Evolutionary conservation across 1,284 basidiomycete genomes (phyloP).

Genomic region (Volvariella surrecta): DNA sequence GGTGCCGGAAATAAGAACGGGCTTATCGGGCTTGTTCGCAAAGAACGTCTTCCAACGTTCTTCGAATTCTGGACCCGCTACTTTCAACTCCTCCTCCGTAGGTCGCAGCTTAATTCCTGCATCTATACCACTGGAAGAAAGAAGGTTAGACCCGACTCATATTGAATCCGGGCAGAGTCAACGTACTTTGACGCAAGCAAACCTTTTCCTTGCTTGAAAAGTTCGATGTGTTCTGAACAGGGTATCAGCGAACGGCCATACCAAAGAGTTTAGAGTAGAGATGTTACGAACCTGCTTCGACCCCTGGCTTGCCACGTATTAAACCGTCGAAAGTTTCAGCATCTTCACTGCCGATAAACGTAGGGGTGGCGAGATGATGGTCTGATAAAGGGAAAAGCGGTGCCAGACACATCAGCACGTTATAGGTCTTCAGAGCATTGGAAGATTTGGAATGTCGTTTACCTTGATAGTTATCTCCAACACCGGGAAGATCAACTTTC

Average conservation of each 20-base stretch:
- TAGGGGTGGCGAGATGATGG: slow-evolving; percentile 28
- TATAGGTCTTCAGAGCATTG: not conserved
- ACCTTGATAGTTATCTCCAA: slow-evolving; percentile 50
- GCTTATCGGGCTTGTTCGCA: slow-evolving; percentile 37
- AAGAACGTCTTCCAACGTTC: slow-evolving; percentile 35
- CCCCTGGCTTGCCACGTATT: slow-evolving; percentile 25
- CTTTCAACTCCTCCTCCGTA: slow-evolving; percentile 28
- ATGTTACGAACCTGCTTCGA: slow-evolving; percentile 21
- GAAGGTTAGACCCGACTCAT: not conserved
- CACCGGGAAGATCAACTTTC: slow-evolving; percentile 45
- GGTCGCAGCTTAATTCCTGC: slow-evolving; percentile 43
- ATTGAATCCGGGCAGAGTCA: not conserved
- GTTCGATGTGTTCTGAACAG: no score
- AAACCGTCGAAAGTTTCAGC: slow-evolving; percentile 36
- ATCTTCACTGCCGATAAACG: slow-evolving; percentile 29
- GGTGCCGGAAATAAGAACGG: slow-evolving; percentile 28
- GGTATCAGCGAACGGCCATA: not conserved
- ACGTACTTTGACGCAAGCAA: slow-evolving; percentile 7
- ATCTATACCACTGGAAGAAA: slow-evolving; percentile 16
- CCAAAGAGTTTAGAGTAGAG: slow-evolving; percentile 7
- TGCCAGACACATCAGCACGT: not conserved
- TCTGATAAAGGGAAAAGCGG: slow-evolving; percentile 23
- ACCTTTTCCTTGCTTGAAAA: slow-evolving; percentile 1
- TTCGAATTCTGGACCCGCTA: slow-evolving; percentile 36
- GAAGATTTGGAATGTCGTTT: slow-evolving; percentile 2